Percentiles rank a stretch among this genome's conserved stretches.
Evolutionary conservation across 176 grass and related monocot genomes (phyloP).

Genomic region (Musa itinerans): DNA sequence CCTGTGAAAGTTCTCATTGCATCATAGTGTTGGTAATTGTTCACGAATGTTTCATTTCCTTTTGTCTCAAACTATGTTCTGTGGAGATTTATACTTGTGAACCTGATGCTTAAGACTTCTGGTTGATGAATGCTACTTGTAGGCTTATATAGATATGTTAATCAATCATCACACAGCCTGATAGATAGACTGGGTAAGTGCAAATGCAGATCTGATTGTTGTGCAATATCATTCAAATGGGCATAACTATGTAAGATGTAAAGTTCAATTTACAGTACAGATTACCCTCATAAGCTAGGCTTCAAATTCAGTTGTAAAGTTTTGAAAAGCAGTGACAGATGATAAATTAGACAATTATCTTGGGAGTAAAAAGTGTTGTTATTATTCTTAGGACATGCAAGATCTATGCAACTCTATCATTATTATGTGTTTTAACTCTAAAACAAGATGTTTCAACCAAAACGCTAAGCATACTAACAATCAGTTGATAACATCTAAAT

Average conservation of each 20-base stretch:
- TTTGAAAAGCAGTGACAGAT: not conserved
- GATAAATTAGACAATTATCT: not conserved
- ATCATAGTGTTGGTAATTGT: not conserved
- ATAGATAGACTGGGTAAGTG: not conserved
- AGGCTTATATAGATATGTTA: not conserved
- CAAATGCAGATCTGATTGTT: not conserved
- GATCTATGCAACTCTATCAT: not conserved
- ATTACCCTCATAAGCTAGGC: no score
- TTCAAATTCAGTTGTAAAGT: not conserved
- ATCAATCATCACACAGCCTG: not conserved
- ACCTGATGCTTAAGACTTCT: not conserved
- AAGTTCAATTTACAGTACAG: not conserved
- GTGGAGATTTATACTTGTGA: not conserved
- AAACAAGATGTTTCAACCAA: not conserved
- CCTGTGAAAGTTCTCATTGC: not conserved
- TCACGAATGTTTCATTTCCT: not conserved
- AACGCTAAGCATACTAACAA: not conserved
- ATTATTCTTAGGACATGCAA: not conserved
- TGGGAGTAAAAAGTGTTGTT: not conserved
- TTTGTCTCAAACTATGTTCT: not conserved
- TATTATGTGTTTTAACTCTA: not conserved
- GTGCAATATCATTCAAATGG: not conserved
- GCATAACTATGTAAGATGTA: not conserved
- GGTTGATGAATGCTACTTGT: not conserved
- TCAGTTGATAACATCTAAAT: not conserved